These are phyloP conservation scores for Leishmania tropica DNA, from an alignment of 208 protist genomes.

Conservation along the genomic window DNA sequence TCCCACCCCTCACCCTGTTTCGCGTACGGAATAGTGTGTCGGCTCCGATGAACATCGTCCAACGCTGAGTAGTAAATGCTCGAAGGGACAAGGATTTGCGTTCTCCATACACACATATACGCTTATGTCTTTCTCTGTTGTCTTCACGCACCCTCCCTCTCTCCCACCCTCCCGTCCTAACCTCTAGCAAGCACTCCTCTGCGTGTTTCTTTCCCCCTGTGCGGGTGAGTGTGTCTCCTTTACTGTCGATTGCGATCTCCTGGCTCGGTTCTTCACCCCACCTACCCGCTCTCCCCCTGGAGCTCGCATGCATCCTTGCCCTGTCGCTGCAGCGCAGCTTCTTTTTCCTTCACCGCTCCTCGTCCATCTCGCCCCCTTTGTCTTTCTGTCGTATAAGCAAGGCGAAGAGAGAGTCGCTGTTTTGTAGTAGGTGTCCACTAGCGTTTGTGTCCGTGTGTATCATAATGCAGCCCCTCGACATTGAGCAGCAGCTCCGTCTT, in stretches of 20 bases:
- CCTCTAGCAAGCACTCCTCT: background rate
- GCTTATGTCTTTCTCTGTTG: constrained; percentile 2
- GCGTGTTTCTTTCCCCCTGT: background rate
- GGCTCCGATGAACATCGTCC: background rate
- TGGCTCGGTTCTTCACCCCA: background rate
- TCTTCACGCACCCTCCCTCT: background rate
- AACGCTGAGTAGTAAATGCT: background rate
- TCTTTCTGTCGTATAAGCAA: background rate
- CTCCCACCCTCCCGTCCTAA: background rate
- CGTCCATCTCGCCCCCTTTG: too few relatives aligned
- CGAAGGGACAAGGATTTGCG: background rate
- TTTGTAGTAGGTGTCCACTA: background rate
- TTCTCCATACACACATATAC: background rate
- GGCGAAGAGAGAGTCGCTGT: background rate
- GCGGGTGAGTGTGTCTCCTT: background rate
- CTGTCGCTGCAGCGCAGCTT: background rate
- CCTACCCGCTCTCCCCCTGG: background rate
- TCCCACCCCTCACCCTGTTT: background rate
- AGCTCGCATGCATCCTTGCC: background rate
- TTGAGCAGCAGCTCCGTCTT: constrained; percentile 52
- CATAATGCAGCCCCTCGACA: constrained; percentile 31
- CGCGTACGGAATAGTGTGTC: background rate
- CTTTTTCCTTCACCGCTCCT: background rate
- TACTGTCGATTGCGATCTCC: background rate
- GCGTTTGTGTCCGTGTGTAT: background rate